These are phyloP conservation scores for Penstemon barbatus DNA, from an alignment of 257 asterid genomes.

Conservation along the genomic window DNA sequence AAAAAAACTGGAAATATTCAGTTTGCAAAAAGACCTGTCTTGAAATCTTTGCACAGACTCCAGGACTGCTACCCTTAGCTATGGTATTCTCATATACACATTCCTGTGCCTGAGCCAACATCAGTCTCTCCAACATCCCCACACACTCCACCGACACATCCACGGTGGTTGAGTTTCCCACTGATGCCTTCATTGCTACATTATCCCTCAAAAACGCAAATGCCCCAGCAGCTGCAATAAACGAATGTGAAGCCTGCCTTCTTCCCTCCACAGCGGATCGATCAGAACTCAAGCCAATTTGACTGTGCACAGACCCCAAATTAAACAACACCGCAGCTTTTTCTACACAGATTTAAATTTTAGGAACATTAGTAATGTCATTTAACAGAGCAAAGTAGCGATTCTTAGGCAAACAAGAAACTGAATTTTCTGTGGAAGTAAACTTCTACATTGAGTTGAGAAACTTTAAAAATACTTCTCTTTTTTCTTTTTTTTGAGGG, in stretches of 20 bases:
- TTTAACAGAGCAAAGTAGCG: conserved; percentile 1
- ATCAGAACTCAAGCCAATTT: conserved; percentile 84
- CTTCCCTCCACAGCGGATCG: conserved; percentile 90
- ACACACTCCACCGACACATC: conserved; percentile 89
- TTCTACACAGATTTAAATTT: conserved; percentile 46
- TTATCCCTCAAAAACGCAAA: conserved; percentile 87
- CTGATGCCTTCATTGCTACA: conserved; percentile 81
- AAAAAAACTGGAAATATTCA: conserved; percentile 15
- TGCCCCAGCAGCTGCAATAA: conserved; percentile 93
- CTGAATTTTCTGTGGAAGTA: background rate
- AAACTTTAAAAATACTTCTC: too few species aligned
- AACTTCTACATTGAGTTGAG: background rate
- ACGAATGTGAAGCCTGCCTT: conserved; percentile 91
- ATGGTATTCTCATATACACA: conserved; percentile 92
- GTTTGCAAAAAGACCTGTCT: conserved; percentile 66
- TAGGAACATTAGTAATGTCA: conserved; percentile 8
- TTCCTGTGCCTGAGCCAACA: conserved; percentile 98
- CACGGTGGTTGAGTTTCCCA: conserved; percentile 73
- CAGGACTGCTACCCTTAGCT: conserved; percentile 93
- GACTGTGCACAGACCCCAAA: conserved; percentile 95
- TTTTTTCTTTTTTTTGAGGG: too few species aligned
- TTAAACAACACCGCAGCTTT: conserved; percentile 95
- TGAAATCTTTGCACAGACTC: conserved; percentile 89
- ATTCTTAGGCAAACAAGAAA: background rate
- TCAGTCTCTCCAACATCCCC: conserved; percentile 96